Evolutionary conservation across 192 early-diverging fungal genomes (phyloP).

Genomic region (Rhizophagus prolifer): DNA sequence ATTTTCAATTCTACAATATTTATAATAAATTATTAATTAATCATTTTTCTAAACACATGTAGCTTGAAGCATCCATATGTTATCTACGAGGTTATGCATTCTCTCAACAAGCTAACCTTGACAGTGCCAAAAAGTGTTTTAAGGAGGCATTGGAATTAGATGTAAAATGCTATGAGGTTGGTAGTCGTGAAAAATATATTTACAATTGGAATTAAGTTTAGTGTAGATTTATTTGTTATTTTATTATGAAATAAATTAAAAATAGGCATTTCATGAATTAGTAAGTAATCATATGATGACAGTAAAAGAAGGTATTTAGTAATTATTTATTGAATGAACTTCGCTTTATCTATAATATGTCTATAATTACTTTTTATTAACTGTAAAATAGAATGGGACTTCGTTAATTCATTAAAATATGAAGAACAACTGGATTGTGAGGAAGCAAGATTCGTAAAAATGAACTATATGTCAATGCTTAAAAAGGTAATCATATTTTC

Average conservation of each 20-base stretch:
- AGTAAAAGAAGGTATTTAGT: conserved; percentile 44
- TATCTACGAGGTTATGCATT: conserved; percentile 59
- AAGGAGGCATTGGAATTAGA: conserved; percentile 63
- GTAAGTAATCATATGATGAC: conserved; percentile 60
- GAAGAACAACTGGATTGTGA: conserved; percentile 43
- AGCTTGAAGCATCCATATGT: conserved; percentile 66
- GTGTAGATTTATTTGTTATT: neutral
- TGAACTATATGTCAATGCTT: conserved; percentile 60
- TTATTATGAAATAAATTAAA: conserved; percentile 20
- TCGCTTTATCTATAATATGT: neutral
- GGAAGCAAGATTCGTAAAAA: conserved; percentile 57
- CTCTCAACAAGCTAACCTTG: conserved; percentile 48
- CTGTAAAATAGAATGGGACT: conserved; percentile 51
- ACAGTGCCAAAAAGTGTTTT: conserved; percentile 57
- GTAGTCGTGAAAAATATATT: conserved; percentile 1
- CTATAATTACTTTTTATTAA: neutral
- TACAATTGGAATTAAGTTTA: neutral
- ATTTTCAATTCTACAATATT: neutral
- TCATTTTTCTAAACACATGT: conserved; percentile 4
- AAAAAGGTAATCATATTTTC: conserved; percentile 47
- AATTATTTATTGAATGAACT: neutral
- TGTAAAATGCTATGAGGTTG: conserved; percentile 63
- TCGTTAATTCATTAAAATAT: conserved; percentile 52
- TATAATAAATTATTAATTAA: conserved; percentile 8
- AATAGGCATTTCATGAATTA: conserved; percentile 57